Base-by-base conservation (phyloP, 2,329 filamentous ascomycete species). In the Penicillium brevicompactum region DNA sequence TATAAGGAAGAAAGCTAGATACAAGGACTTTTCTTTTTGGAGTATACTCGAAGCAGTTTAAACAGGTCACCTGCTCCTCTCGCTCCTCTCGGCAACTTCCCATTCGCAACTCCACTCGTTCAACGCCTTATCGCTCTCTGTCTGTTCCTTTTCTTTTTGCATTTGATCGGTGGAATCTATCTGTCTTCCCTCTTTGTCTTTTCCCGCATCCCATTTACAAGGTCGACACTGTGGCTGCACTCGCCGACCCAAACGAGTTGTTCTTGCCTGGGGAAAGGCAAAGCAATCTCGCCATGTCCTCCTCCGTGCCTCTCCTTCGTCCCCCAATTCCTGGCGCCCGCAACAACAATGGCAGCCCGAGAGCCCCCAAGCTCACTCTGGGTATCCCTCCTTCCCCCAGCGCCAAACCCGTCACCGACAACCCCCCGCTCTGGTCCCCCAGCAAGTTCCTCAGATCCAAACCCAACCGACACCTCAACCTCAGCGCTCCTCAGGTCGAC, bases 301-400 rank as follows among this genome's bases (percentile, higher is more conserved):
- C 68, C 42, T 86, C 89, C 49, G 90, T 88, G 50, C 91, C 91
- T 57, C 84, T 95, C 55, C 87, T 96, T 53, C 88, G 91, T 58
- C 90, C 91, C 51, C 91, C 91, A 58, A 87, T 95, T 53, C 89
- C 89, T 38, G 90, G 90, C 61, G 81, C 80, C 62, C 83, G 86
- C 65, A 82, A 82, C 60, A 82, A 80, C 64, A 79, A 82, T 65
- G 80, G 83, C 61, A 86, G 85, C 56, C 79, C 82, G 56, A 83
- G 89, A 60, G 82, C 88, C 50, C 91, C 91, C 27, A 87, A 89
- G 66, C 83, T 97, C 55, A 93, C 92, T 43, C 84, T 97, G 53
- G 90, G 92, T 44, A 97, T 97, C 55, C 93, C 93, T 37, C 87
- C 90, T 1, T 96, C 91, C 34, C 90, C 91, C 46, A 93, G 86